These are phyloP conservation scores for Irpex lacteus DNA, from an alignment of 1,284 basidiomycete species.

Conservation along the genomic window DNA sequence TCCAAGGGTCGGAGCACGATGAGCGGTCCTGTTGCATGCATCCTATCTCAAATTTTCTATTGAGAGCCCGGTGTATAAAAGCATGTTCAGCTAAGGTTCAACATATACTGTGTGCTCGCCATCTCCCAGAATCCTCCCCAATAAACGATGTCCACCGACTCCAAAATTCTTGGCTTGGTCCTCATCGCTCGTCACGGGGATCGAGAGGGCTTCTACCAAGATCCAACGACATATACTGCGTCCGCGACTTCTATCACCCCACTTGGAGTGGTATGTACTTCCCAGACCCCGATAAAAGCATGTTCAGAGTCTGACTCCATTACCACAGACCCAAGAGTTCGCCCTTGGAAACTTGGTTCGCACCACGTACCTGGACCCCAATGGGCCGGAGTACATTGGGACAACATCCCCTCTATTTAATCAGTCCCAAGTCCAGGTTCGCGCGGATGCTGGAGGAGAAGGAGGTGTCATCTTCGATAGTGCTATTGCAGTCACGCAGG, in stretches of 20 bases:
- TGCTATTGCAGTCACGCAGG: constrained; percentile 45
- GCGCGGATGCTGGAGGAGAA: constrained; percentile 48
- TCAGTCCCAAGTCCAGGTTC: constrained; percentile 34
- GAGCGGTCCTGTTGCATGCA: no score
- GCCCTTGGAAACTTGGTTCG: constrained; percentile 39
- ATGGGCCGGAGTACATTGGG: constrained; percentile 28
- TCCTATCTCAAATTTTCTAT: no score
- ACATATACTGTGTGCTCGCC: background rate
- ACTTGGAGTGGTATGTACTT: constrained; percentile 28
- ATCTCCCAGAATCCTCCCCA: background rate
- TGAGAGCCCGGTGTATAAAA: background rate
- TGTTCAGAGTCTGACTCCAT: no score
- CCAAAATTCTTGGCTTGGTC: constrained; percentile 34
- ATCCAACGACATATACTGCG: constrained; percentile 34
- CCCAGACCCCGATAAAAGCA: no score
- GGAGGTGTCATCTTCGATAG: constrained; percentile 50
- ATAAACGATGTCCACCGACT: background rate
- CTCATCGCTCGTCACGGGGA: constrained; percentile 46
- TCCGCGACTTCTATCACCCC: constrained; percentile 39
- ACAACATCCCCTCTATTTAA: constrained; percentile 25
- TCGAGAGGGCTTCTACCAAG: constrained; percentile 37
- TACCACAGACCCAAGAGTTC: constrained; percentile 30
- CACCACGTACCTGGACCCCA: constrained; percentile 34
- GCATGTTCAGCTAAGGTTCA: background rate
- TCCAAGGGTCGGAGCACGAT: no score